phyloP scores from a whole-genome alignment of 2,329 filamentous ascomycete species.

The Periconia sp. region DNA sequence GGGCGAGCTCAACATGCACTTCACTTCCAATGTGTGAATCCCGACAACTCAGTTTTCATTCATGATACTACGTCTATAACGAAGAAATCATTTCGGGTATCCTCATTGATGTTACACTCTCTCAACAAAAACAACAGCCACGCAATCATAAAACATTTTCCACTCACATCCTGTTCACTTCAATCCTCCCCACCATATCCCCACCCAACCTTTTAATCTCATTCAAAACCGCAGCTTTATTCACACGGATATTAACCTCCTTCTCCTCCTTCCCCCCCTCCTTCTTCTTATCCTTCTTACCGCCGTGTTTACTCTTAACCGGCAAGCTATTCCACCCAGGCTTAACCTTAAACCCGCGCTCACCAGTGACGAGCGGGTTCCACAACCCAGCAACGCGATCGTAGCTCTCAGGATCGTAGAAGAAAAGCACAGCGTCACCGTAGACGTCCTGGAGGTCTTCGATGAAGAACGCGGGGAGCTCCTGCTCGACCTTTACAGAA shows the following conservation, averaged over 20 bases:
- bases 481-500: slow-evolving; percentile 53
- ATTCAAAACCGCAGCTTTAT: slow-evolving; percentile 66
- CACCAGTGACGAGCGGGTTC: slow-evolving; percentile 57
- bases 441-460: slow-evolving; percentile 69
- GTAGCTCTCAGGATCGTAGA: slow-evolving; percentile 65
- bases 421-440: slow-evolving; percentile 73
- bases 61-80: too few relatives aligned
- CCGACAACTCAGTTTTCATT: too few relatives aligned
- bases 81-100: too few relatives aligned
- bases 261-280: slow-evolving; percentile 43
- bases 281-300: slow-evolving; percentile 11
- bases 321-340: slow-evolving; percentile 69
- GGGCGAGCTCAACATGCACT: too few relatives aligned
- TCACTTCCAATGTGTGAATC: too few relatives aligned
- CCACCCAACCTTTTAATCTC: slow-evolving; percentile 69
- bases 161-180: slow-evolving; percentile 17
- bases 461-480: slow-evolving; percentile 66
- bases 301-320: slow-evolving; percentile 22
- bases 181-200: slow-evolving; percentile 56
- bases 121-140: too few relatives aligned
- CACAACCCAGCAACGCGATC: slow-evolving; percentile 65
- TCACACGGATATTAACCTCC: slow-evolving; percentile 60
- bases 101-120: too few relatives aligned
- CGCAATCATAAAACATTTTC: not conserved
- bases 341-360: slow-evolving; percentile 69